phyloP scores from a whole-genome alignment of 345 rosid genomes.

The Viola odorata region DNA sequence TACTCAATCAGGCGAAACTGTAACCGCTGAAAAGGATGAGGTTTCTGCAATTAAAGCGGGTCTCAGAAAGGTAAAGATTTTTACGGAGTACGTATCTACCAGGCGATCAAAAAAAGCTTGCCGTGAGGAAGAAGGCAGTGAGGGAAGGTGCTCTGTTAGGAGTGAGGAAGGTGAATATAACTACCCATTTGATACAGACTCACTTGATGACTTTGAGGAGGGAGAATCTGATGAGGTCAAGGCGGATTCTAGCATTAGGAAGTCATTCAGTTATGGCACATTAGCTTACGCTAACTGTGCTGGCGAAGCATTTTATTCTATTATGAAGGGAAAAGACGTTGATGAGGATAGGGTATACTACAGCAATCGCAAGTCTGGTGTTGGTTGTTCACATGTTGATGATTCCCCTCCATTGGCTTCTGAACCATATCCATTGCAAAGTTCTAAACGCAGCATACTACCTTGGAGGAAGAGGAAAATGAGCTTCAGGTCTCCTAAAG shows the following conservation, averaged over 20 bases:
- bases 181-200: slow-evolving; percentile 80
- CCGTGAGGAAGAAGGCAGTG: slow-evolving; percentile 61
- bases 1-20: slow-evolving; percentile 43
- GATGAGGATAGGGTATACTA: slow-evolving; percentile 83
- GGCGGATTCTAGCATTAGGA: slow-evolving; percentile 39
- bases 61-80: slow-evolving; percentile 73
- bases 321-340: slow-evolving; percentile 35
- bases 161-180: slow-evolving; percentile 69
- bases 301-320: slow-evolving; percentile 63
- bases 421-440: slow-evolving; percentile 43
- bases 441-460: slow-evolving; percentile 58
- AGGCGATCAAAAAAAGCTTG: slow-evolving; percentile 60
- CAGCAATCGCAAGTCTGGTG: slow-evolving; percentile 65
- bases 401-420: slow-evolving; percentile 36
- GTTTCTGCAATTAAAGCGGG: slow-evolving; percentile 83
- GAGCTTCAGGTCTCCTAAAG: slow-evolving; percentile 79
- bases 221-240: slow-evolving; percentile 75
- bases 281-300: slow-evolving; percentile 71
- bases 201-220: slow-evolving; percentile 69
- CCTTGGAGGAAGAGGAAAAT: slow-evolving; percentile 93
- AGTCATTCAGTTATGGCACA: slow-evolving; percentile 80
- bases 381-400: slow-evolving; percentile 39
- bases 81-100: slow-evolving; percentile 62
- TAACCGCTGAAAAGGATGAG: slow-evolving; percentile 55
- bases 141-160: slow-evolving; percentile 58